Base-by-base conservation (phyloP, 441 rosid species). In the Erysimum pusillum region DNA sequence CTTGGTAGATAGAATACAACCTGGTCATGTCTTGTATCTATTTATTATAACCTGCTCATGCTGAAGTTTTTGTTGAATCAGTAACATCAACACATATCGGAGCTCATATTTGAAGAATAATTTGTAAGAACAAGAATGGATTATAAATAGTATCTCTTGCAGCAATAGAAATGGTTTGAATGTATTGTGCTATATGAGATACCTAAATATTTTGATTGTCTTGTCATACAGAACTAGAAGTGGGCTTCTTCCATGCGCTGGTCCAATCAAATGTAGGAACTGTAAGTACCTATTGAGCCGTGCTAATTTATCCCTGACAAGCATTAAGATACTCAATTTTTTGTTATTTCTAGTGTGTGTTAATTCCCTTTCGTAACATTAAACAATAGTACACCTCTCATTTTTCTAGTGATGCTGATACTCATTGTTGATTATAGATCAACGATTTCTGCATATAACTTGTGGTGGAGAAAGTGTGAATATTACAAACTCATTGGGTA, bases 81-180 rank as follows among this genome's bases (percentile, higher is more conserved):
- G 92, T 45, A 82, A 89, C 78, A 78, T 90, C 67, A 94, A 94
- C 81, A 77, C 88, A 73, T 92, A 79, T 72, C 81, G 71, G 52
- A 87, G 90, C 86, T 84, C 88, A 32, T 71, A 83, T 48, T 48
- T 51, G 20, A 63, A 72, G 42, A 67, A 67, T 0, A 79, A 63
- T 74, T 67, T 79, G 97, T 92, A 82, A 80, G 90, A 12, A 20
- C 0, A 56, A 22, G 39, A 52, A n/a, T 7, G 12, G 22, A 46
- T 46, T 35, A 20, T 46, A 6, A 5, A 22, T 22, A 13, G 17
- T 1, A 48, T 61, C 32, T 58, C 61, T 75, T 22, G 53, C 14
- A 35, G 57, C 15, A 11, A 56, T 76, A 15, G 31, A 53, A 63
- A 28, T 8, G 46, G 9, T 53, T 52, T 63, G n/a, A 9, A 44